Base-by-base conservation (phyloP, 108 stramenopile genomes). In the Schizochytrium sp. region DNA sequence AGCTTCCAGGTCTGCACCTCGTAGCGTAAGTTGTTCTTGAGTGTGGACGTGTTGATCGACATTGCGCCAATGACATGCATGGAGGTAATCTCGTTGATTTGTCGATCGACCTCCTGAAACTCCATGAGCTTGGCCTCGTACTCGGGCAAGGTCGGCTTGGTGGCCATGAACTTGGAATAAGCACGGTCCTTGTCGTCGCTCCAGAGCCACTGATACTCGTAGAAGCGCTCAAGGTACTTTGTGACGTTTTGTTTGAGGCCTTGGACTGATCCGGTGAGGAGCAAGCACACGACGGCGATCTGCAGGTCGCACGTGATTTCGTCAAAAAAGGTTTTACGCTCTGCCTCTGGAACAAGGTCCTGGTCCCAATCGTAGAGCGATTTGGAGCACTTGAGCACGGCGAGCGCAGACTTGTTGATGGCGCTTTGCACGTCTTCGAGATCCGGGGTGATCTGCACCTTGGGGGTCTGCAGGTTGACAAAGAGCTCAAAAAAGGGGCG, bases 261-360 rank as follows among this genome's bases (percentile, higher is more conserved):
- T 72, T 96, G 96, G 44, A 97, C 93, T 87, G 95, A 95, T 12
- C 97, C 97, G 41, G 97, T 97, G 45, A 97, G 93, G 44, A 97
- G 96, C 83, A 97, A 89, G 6, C 95, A 96, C 21, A 96, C 96
- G 59, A 96, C 95, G 10, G 96, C 96, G 18, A 97, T 94, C 88
- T 97, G 96, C 58, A 97, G 95, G 90, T 97, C 96, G 83, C 95
- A 95, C 4, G 96, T 96, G 72, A 97, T 95, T n/a, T 95, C 92
- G 45, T 95, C 96, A 83, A 96, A 97, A 90, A 96, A 97, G 16
- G 95, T 95, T 43, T 55, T 90, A 90, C 60, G 88, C 16, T 59
- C 58, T 12, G 58, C 58, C 18, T 87, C 89, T 57, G 34, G n/a
- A 41, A 25, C 19, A 6, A 87, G 72, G 44, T 44, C 83, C 5